phyloP scores from a whole-genome alignment of 306 rosid genomes.

The Abrus pulchellus region DNA sequence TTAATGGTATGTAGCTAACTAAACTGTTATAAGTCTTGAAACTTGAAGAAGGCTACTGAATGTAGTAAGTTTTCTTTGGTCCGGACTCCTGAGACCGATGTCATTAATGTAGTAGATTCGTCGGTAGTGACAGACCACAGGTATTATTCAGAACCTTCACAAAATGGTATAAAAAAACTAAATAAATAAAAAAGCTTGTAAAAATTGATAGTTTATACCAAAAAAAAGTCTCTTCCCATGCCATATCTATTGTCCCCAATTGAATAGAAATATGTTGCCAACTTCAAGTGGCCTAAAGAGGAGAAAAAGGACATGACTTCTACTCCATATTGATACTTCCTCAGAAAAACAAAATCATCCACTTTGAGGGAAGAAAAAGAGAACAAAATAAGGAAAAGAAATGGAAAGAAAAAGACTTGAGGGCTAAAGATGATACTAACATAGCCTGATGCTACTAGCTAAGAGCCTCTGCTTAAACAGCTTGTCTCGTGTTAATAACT shows the following conservation, averaged over 20 bases:
- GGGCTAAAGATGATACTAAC: slow-evolving; percentile 21
- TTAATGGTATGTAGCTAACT: no score
- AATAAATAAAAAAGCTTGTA: background rate
- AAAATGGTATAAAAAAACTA: background rate
- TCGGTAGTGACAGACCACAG: background rate
- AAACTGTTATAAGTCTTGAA: no score
- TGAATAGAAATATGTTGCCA: slow-evolving; percentile 21
- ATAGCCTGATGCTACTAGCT: slow-evolving; percentile 31
- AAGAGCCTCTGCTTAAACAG: slow-evolving; percentile 2
- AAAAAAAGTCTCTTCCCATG: background rate
- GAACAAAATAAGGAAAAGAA: slow-evolving; percentile 9
- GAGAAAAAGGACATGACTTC: slow-evolving; percentile 13
- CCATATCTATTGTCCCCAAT: slow-evolving; percentile 29
- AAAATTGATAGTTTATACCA: slow-evolving; percentile 3
- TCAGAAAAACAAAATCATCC: slow-evolving; percentile 24
- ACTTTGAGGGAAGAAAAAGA: slow-evolving; percentile 10
- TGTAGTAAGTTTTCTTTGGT: background rate
- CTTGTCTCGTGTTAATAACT: slow-evolving; percentile 7
- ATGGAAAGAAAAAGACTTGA: background rate
- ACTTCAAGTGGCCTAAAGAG: slow-evolving; percentile 6
- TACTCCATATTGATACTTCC: slow-evolving; percentile 10
- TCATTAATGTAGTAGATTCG: background rate
- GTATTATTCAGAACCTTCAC: slow-evolving; percentile 6
- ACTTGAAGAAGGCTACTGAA: no score
- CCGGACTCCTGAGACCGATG: background rate